Evolutionary conservation across 1,284 basidiomycete species (phyloP).

Genomic region (Lignosus rhinocerotis): DNA sequence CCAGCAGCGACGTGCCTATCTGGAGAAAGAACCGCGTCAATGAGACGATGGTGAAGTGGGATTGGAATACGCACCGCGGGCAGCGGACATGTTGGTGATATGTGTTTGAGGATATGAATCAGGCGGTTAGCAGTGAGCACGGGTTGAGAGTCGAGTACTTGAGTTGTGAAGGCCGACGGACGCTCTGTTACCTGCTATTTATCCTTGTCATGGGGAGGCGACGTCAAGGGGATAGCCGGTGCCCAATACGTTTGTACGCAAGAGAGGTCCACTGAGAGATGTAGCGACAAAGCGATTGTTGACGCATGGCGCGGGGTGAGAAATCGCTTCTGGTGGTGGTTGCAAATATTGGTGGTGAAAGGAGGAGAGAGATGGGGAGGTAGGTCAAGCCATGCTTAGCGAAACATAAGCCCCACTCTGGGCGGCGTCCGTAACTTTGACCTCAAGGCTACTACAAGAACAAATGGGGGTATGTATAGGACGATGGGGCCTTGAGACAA

Average conservation of each 20-base stretch:
- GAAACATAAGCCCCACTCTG: background rate
- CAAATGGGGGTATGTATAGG: background rate
- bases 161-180: no score
- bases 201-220: background rate
- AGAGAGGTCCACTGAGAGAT: background rate
- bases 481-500: background rate
- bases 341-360: background rate
- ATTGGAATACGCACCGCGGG: background rate
- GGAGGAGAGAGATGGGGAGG: background rate
- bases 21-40: background rate
- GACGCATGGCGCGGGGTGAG: background rate
- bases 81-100: background rate
- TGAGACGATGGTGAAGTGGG: background rate
- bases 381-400: background rate
- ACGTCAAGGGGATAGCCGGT: background rate
- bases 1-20: constrained; percentile 50
- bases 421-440: background rate
- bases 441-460: background rate
- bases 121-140: no score
- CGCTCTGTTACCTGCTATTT: background rate
- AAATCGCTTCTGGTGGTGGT: background rate
- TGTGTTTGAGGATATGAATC: no score
- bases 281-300: background rate
- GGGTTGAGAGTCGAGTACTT: no score
- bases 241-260: background rate